Evolutionary conservation across 345 rosid genomes (phyloP), one percentile per base, ranked within the genome.

Genomic region (Gossypium australe): DNA sequence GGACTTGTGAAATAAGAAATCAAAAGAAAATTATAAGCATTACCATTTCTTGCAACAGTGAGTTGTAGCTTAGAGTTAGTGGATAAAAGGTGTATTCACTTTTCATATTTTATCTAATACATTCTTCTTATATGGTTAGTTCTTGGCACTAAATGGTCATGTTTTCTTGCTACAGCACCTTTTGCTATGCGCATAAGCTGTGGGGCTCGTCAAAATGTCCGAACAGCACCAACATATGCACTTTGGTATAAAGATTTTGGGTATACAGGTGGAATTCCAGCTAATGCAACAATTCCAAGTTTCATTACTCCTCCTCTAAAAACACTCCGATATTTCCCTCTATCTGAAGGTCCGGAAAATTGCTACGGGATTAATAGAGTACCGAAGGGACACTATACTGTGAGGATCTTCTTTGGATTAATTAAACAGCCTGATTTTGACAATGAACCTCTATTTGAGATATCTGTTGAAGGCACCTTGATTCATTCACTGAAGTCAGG

Each of bases 171-270:
- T 64, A 58, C 87, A 96, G 99, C 82, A 12, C 99, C 99, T 13
- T 93, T 85, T 87, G 97, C 87, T 0, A 81, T 92, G 86, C 89
- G 98, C 74, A 91, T 96, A 29, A 96, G 99, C 78, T 93, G 99
- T 76, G 99, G 99, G 74, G 86, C 97, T 45, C 84, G 97, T 17
- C 75, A 77, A 9, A 78, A 87, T 78, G 83, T 91, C 49, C 84
- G 76, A 44, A 87, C 97, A 0, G 79, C 86, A 7, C 99, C 95
- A 44, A 91, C 94, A 17, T 88, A 92, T 78, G 88, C 91, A 16
- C 91, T 83, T 66, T 96, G 98, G 99, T 84, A 70, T 78, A 96
- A 93, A 78, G 99, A 93, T 81, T 86, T 96, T 71, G 99, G 87
- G 1, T 96, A 93, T 45, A 91, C 99, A 0, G 99, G 99, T 22